phyloP scores from a whole-genome alignment of 345 rosid genomes.

The Microthlaspi erraticum region DNA sequence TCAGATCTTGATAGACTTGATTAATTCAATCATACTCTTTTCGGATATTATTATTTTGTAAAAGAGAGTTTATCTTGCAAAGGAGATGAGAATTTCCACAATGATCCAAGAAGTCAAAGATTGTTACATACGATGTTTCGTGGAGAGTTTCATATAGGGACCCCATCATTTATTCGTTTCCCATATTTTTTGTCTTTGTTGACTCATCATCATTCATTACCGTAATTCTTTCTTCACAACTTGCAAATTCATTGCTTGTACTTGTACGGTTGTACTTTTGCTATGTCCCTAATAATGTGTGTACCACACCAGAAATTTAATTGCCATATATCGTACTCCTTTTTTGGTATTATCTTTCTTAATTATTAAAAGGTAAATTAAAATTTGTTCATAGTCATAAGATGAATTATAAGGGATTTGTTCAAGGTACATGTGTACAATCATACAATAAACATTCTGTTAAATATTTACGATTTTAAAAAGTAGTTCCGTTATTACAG shows the following conservation, averaged over 20 bases:
- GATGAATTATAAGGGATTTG: neutral
- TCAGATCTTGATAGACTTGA: neutral
- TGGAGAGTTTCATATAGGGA: slow-evolving; percentile 30
- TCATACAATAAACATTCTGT: neutral
- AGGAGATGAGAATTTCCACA: slow-evolving; percentile 11
- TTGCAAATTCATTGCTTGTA: neutral
- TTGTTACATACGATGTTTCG: slow-evolving; percentile 42
- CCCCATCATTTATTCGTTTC: slow-evolving; percentile 23
- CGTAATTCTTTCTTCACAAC: slow-evolving; percentile 5
- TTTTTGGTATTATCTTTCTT: neutral
- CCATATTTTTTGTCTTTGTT: neutral
- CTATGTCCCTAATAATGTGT: neutral
- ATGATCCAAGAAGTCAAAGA: slow-evolving; percentile 37
- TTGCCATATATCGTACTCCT: neutral
- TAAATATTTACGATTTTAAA: neutral
- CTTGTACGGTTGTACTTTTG: slow-evolving; percentile 25
- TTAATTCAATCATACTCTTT: neutral
- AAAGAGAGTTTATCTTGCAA: neutral
- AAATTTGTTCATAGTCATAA: neutral
- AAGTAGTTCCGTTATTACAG: neutral
- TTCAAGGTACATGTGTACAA: neutral
- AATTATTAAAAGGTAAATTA: neutral
- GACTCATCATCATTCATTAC: slow-evolving; percentile 16
- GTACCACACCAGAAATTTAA: neutral
- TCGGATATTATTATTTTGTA: neutral